A percentile compares a stretch with the other conserved stretches of the same genome.
Evolutionary conservation across 345 rosid species (phyloP).

Genomic region (Erysimum cheiranthoides): DNA sequence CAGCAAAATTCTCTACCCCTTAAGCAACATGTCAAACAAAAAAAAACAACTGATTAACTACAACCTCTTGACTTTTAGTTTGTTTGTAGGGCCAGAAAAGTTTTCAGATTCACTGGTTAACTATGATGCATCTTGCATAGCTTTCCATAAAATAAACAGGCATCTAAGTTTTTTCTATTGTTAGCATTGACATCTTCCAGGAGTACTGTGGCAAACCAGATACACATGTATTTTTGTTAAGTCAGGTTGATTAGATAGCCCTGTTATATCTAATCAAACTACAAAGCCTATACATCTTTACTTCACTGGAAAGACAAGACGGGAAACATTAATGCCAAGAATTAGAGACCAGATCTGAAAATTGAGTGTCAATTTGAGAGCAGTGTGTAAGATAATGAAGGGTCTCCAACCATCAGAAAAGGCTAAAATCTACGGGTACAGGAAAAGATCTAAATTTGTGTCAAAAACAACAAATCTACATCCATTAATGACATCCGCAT

Average conservation of each 20-base stretch:
- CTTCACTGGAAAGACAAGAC: constrained; percentile 5
- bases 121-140: constrained; percentile 18
- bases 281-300: constrained; percentile 18
- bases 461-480: background rate
- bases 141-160: background rate
- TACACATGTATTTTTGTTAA: background rate
- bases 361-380: constrained; percentile 7
- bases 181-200: constrained; percentile 15
- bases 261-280: constrained; percentile 9
- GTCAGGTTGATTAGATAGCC: constrained; percentile 5
- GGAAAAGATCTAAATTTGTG: constrained; percentile 17
- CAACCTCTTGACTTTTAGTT: constrained; percentile 13
- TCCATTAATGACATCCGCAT: background rate
- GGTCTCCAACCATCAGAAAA: constrained; percentile 14
- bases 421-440: constrained; percentile 2
- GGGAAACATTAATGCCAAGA: constrained; percentile 15
- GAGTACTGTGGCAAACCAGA: background rate
- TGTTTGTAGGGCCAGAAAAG: background rate
- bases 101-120: constrained; percentile 20
- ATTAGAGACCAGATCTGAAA: constrained; percentile 31
- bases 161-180: background rate
- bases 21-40: constrained; percentile 19
- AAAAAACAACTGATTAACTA: background rate
- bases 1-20: constrained; percentile 9
- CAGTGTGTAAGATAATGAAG: constrained; percentile 17